Percentiles rank a stretch among this genome's conserved stretches.
These are phyloP conservation scores for Porphyrellus cyaneotinctus DNA, from an alignment of 768 basidiomycete species.

Conservation along the genomic window DNA sequence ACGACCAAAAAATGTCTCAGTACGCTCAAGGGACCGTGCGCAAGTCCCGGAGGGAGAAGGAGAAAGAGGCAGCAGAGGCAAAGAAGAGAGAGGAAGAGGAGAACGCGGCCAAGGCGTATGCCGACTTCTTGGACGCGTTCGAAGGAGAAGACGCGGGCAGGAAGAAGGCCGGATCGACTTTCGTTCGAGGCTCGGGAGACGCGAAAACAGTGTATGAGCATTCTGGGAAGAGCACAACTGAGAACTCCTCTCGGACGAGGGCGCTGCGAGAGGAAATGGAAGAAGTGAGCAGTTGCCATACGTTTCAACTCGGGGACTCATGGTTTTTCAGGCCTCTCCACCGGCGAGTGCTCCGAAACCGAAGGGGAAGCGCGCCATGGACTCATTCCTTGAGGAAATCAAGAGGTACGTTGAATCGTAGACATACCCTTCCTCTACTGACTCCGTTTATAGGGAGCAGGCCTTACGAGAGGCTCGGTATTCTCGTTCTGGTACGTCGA, in stretches of 20 bases:
- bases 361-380: conserved; percentile 96
- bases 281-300: conserved; percentile 26
- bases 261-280: conserved; percentile 32
- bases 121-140: conserved; percentile 82
- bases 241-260: conserved; percentile 30
- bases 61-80: conserved; percentile 87
- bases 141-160: conserved; percentile 61
- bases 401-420: conserved; percentile 58
- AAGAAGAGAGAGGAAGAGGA: conserved; percentile 84
- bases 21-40: conserved; percentile 82
- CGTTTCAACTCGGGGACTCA: conserved; percentile 2
- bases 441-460: conserved; percentile 67
- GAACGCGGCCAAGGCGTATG: conserved; percentile 71
- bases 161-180: conserved; percentile 50
- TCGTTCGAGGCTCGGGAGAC: conserved; percentile 56
- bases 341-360: conserved; percentile 57
- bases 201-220: conserved; percentile 40
- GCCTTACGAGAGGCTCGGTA: conserved; percentile 85
- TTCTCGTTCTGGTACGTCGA: conserved; percentile 54
- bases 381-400: conserved; percentile 92
- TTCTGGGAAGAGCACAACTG: conserved; percentile 29
- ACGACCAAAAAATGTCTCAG: conserved; percentile 80
- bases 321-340: conserved; percentile 48
- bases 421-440: neutral
- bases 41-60: conserved; percentile 90